phyloP scores from a whole-genome alignment of 2,329 filamentous ascomycete species.

The Colletotrichum agaves region DNA sequence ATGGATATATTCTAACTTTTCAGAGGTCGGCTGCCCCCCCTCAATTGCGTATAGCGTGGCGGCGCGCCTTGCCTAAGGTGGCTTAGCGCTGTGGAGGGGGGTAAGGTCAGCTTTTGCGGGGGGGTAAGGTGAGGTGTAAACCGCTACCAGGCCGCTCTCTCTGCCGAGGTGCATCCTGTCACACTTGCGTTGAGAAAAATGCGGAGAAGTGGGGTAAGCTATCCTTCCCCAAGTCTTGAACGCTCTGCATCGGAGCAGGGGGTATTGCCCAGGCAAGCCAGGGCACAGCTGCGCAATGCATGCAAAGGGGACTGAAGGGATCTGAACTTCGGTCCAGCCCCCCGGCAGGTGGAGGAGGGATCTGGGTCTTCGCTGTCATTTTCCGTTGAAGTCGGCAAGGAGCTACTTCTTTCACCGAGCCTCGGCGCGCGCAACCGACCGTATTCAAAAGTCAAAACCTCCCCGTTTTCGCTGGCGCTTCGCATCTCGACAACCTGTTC shows the following conservation, averaged over 20 bases:
- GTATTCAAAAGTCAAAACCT: constrained; percentile 29
- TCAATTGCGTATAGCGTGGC: too few relatives aligned
- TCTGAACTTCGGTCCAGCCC: constrained; percentile 26
- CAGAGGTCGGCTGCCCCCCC: too few relatives aligned
- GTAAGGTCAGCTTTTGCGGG: too few relatives aligned
- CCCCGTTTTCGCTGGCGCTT: not conserved
- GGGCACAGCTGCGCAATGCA: constrained; percentile 27
- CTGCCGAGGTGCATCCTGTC: too few relatives aligned
- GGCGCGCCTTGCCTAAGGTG: too few relatives aligned
- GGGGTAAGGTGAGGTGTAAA: too few relatives aligned
- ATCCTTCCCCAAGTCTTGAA: constrained; percentile 31
- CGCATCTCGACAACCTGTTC: not conserved
- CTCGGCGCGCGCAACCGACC: constrained; percentile 8
- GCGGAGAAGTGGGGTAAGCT: constrained; percentile 36
- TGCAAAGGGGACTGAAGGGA: constrained; percentile 17
- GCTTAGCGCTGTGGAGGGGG: too few relatives aligned
- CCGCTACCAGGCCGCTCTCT: too few relatives aligned
- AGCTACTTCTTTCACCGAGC: constrained; percentile 14
- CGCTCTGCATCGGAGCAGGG: constrained; percentile 21
- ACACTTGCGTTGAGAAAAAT: constrained; percentile 28
- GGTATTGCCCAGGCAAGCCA: not conserved
- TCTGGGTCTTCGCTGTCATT: constrained; percentile 17
- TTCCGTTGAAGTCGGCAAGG: constrained; percentile 8
- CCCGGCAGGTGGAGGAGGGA: constrained; percentile 6
- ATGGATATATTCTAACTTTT: too few relatives aligned